Conservation (phyloP, 805 yeast genomes). For the Pichia deserticola region DNA sequence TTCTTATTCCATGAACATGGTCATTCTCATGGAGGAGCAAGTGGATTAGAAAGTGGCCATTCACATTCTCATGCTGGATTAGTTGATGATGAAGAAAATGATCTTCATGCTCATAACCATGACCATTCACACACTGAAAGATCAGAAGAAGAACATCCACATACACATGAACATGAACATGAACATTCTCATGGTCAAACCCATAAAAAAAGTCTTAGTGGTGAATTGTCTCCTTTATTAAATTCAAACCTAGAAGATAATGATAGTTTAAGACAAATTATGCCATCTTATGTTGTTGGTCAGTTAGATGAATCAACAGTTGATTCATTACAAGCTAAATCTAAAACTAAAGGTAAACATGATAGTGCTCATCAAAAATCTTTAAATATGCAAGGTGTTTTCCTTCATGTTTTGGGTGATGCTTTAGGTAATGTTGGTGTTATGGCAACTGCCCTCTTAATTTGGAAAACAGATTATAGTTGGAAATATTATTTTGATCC, state of each 20-base stretch:
- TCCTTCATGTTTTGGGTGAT: constrained; percentile 90
- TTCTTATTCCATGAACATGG: constrained; percentile 86
- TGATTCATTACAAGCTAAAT: constrained; percentile 9
- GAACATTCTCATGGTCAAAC: constrained; percentile 1
- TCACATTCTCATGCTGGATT: constrained; percentile 13
- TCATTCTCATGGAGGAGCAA: constrained; percentile 39
- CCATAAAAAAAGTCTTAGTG: neutral
- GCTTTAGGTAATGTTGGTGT: constrained; percentile 95
- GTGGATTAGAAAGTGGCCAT: constrained; percentile 12
- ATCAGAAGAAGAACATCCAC: too few species aligned
- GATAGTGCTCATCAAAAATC: constrained; percentile 37
- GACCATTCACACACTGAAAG: too few species aligned
- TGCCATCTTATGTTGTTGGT: constrained; percentile 24
- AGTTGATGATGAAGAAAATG: constrained; percentile 9
- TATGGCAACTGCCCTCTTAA: constrained; percentile 78
- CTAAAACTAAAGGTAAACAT: constrained; percentile 4
- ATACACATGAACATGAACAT: constrained; percentile 2
- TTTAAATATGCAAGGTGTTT: constrained; percentile 96
- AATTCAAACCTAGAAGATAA: constrained; percentile 10
- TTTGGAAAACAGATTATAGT: constrained; percentile 86
- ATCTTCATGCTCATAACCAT: neutral
- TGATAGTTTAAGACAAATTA: constrained; percentile 20
- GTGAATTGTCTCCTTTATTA: constrained; percentile 7
- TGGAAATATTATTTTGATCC: constrained; percentile 92
- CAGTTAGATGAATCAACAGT: constrained; percentile 9